Evolutionary conservation across 257 asterid genomes (phyloP), one percentile per base, ranked within the genome.

Genomic region (Ocimum tenuiflorum): DNA sequence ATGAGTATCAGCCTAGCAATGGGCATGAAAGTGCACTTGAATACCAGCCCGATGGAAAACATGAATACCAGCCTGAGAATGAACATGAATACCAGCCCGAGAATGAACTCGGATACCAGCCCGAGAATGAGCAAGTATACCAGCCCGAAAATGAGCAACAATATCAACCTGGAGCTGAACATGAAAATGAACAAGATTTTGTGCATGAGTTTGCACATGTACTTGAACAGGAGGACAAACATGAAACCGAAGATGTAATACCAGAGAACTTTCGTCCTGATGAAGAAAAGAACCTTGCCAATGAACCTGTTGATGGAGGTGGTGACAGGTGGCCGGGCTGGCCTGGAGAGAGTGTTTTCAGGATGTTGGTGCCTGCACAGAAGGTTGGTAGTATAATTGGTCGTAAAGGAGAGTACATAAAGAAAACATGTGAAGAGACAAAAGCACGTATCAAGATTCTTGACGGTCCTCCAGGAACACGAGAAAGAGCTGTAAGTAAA

Each of bases 361-460:
- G 99, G 72, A 86, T 92, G 81, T 57, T 92, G 82, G 97, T 92
- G 15, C 99, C 97, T 66, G 85, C 97, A 31, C 99, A 92, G 68
- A 92, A 92, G 83, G 99, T 92, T 68, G 99, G 99, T 51, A 74
- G 95, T 72, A 90, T 92, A 72, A 92, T 92, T 80, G 99, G 99
- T 50, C 99, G 99, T 49, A 92, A 92, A 75, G 99, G 99, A 55
- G 99, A 92, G 78, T 92, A 63, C 75, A 89, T 92, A 55, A 92
- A 92, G 78, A 92, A 86, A 76, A 89, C 88, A 63, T 87, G 96
- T 57, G 97, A 92, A 79, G 99, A 92, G 76, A 80, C 99, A 47
- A 92, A 79, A 80, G 95, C 99, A 62, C 96, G 99, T 45, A 92
- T 92, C 50, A 92, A 92, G 80, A 88, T 92, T 79, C 96, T 92